Conservation (phyloP, 2,329 filamentous ascomycete genomes). For the Penicillium sp. region DNA sequence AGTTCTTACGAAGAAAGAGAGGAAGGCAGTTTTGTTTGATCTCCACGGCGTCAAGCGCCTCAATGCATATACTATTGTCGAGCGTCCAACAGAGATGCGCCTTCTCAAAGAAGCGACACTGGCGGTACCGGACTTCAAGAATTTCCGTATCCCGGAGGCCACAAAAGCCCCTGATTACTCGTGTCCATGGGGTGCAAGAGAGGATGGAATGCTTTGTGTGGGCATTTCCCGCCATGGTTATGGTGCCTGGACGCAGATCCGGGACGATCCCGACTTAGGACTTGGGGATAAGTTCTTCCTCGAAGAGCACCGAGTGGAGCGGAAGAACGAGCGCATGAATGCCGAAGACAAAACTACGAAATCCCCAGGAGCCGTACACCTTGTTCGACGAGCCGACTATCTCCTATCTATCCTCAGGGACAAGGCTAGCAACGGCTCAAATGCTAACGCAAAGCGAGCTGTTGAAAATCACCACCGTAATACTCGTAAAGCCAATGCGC, state of each 20-base stretch:
- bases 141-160: conserved; percentile 87
- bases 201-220: conserved; percentile 96
- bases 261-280: conserved; percentile 85
- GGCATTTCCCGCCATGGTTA: conserved; percentile 94
- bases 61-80: conserved; percentile 93
- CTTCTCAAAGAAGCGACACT: conserved; percentile 78
- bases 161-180: conserved; percentile 91
- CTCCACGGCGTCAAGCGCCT: conserved; percentile 91
- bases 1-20: conserved; percentile 90
- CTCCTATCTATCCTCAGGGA: conserved; percentile 93
- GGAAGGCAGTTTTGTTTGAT: conserved; percentile 95
- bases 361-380: conserved; percentile 94
- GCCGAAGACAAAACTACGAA: conserved; percentile 64
- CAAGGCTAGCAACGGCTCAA: conserved; percentile 70
- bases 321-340: conserved; percentile 85
- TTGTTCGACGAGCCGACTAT: conserved; percentile 93
- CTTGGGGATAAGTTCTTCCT: conserved; percentile 92
- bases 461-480: conserved; percentile 94
- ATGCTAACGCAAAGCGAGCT: conserved; percentile 71
- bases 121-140: conserved; percentile 68
- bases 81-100: conserved; percentile 86
- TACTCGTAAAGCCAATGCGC: conserved; percentile 71
- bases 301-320: conserved; percentile 97
- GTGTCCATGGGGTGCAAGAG: conserved; percentile 87
- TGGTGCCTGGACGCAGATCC: conserved; percentile 92